Percentiles rank a stretch among this genome's conserved stretches.
phyloP scores from a whole-genome alignment of 2,329 filamentous ascomycete genomes.

The Fusarium redolens region DNA sequence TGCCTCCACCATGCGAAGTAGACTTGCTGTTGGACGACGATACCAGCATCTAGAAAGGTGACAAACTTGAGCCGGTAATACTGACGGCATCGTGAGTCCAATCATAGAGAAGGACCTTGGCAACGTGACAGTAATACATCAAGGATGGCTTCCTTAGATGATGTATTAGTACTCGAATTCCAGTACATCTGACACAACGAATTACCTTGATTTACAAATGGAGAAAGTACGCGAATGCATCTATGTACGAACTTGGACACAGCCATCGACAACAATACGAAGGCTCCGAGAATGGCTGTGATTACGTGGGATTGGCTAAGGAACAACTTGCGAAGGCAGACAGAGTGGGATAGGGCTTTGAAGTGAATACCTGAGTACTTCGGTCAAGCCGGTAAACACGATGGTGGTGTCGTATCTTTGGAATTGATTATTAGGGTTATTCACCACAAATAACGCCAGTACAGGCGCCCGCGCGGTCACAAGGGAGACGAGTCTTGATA shows the following conservation, averaged over 20 bases:
- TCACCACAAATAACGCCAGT: conserved; percentile 12
- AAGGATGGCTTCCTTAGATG: conserved; percentile 8
- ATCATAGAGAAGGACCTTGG: conserved; percentile 35
- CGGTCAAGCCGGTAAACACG: conserved; percentile 21
- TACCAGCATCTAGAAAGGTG: conserved; percentile 22
- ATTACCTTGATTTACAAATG: conserved; percentile 11
- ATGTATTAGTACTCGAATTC: conserved; percentile 26
- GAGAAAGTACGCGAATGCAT: conserved; percentile 38
- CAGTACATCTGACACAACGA: conserved; percentile 22
- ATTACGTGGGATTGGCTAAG: conserved; percentile 30
- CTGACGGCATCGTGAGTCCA: conserved; percentile 39
- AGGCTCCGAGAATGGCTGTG: conserved; percentile 22
- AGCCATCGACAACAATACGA: conserved; percentile 38
- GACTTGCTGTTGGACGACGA: conserved; percentile 33
- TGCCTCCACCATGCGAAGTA: conserved; percentile 30
- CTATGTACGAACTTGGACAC: conserved; percentile 16
- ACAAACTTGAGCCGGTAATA: conserved; percentile 31
- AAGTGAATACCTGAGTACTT: conserved; percentile 18
- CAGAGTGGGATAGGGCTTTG: conserved; percentile 16
- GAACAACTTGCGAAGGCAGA: conserved; percentile 15
- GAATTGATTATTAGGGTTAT: conserved; percentile 35
- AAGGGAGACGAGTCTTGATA: conserved; percentile 21
- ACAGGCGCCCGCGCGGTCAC: conserved; percentile 9
- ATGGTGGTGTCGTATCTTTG: conserved; percentile 28
- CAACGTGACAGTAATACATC: conserved; percentile 43